Base-by-base conservation (phyloP, 345 rosid species). In the Eucalyptus polybractea region DNA sequence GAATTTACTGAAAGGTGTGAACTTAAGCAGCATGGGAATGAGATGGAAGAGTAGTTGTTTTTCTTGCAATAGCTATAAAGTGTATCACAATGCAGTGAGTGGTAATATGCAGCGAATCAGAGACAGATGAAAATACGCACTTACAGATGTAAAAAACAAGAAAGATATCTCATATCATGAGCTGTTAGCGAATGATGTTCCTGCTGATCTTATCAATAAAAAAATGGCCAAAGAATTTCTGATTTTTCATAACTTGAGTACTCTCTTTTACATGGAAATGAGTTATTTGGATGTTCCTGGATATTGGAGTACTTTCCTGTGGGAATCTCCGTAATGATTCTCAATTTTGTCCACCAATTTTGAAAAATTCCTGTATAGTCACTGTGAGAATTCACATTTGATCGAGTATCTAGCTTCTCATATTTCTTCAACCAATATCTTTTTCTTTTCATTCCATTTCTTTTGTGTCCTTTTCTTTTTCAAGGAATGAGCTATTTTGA, bases 1-100 rank as follows among this genome's bases (percentile, higher is more conserved):
- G 94, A 96, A 62, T 96, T 97, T 90, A 97, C 97, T 25, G 93
- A 95, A 90, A 95, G 96, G 99, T 96, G 86, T 45, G 90, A 90
- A 60, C 87, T 44, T 86, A 62, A 51, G 83, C 50, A 37, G 65
- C 76, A 60, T 86, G 56, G 83, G 42, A 76, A 86, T 40, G 40
- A 31, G 88, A 16, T 37, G 15, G 44, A 50, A 49, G 27, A n/a
- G 47, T 50, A 86, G 45, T 33, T 50, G 60, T 19, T 86, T 51
- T 44, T 12, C 62, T 86, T 86, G 27, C 6, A 6, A 21, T 86
- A 6, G 47, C 87, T n/a, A 19, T 37, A 3, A 86, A 53, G 62
- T 14, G 25, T 53, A 2, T 19, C 42, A 33, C 29, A 86, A 53
- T 7, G 7, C 42, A 14, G 88, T 76, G 83, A 15, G 47, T 40